Evolutionary conservation across 1,284 basidiomycete species (phyloP).

Genomic region (Malassezia psittaci): DNA sequence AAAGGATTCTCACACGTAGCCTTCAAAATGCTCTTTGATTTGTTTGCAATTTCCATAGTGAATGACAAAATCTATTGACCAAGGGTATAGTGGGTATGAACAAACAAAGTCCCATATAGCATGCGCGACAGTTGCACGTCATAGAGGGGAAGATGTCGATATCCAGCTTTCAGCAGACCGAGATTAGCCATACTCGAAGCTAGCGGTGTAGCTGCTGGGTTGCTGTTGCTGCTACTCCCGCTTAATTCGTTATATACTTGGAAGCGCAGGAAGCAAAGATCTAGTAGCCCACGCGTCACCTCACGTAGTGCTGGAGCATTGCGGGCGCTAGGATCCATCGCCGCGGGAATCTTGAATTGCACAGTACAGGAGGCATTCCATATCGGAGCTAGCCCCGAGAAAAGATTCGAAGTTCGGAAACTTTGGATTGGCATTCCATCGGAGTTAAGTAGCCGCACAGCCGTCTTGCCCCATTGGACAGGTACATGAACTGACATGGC

Average conservation of each 20-base stretch:
- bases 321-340: conserved; percentile 6
- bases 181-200: conserved; percentile 16
- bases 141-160: conserved; percentile 40
- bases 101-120: conserved; percentile 40
- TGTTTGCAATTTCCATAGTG: not conserved
- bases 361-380: conserved; percentile 33
- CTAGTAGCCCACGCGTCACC: conserved; percentile 34
- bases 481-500: conserved; percentile 21
- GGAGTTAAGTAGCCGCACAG: not conserved
- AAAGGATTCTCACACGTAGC: no score
- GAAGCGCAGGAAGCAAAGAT: conserved; percentile 42
- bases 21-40: no score
- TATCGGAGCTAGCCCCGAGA: conserved; percentile 40
- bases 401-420: not conserved
- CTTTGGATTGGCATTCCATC: not conserved
- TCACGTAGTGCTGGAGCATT: not conserved
- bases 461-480: conserved; percentile 3
- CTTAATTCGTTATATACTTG: conserved; percentile 34
- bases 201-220: not conserved
- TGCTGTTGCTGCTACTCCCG: not conserved
- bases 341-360: conserved; percentile 31
- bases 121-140: conserved; percentile 37
- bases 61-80: not conserved
- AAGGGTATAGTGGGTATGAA: conserved; percentile 23
- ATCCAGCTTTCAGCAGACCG: conserved; percentile 28